Evolutionary conservation across 169 alveolate genomes (phyloP), one percentile per base, ranked within the genome.

Genomic region (Plasmodium falciparum): DNA sequence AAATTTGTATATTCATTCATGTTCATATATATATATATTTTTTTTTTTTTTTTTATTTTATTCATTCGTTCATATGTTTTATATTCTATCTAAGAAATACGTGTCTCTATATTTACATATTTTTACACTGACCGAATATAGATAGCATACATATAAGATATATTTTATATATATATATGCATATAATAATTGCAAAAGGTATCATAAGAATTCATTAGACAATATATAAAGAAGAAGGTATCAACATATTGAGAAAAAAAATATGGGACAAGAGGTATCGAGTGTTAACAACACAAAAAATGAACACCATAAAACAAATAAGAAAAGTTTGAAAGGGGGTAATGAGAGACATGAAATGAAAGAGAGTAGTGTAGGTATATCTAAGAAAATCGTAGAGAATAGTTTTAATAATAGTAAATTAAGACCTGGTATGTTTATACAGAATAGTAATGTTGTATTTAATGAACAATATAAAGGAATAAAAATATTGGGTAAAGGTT

Each of bases 341-440:
- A 24, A 62, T 5, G 88, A 56, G 17, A 75, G 61, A 62, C 50
- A 67, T 22, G 88, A 47, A 3, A 26, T 22, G 43, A 75, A 75
- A 62, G 88, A 62, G 11, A 47, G 63, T 2, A 62, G n/a, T 20
- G 15, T 59, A 17, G 50, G 62, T 17, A 62, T 75, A 13, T 75
- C 88, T 3, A 75, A 75, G 26, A 63, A 75, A 62, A 33, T 75
- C 1, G 74, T 22, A n/a, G 63, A 75, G 61, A 75, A 75, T 17
- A 75, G 88, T 45, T 75, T 75, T 62, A 75, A 75, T 67, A 75
- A 47, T 75, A 75, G 88, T 17, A 75, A 75, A 52, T 75, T 96
- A 58, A 96, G 96, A 24, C 97, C 98, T 3, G 98, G 98, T 49
- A 96, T 96, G 98, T 96, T 96, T 73, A 97, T 96, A 56, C 97